These are phyloP conservation scores for Lasiosphaeria miniovina DNA, from an alignment of 495 filamentous ascomycete genomes.

Conservation along the genomic window DNA sequence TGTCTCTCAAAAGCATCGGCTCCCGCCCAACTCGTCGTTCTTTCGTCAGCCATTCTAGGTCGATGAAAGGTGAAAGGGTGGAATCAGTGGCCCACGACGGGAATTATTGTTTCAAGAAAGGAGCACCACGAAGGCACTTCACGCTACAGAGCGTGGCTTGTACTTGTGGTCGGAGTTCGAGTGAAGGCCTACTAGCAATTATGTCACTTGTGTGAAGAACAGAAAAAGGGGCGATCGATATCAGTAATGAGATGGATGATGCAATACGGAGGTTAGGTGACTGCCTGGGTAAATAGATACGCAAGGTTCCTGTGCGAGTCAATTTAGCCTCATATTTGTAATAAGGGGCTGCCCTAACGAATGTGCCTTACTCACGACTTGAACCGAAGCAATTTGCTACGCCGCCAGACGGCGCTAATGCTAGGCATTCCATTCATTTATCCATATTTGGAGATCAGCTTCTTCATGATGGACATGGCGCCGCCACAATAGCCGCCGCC, in stretches of 20 bases:
- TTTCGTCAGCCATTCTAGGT: background rate
- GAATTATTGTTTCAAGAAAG: background rate
- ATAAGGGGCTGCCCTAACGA: background rate
- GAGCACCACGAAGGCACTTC: background rate
- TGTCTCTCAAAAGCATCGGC: background rate
- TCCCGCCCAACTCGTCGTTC: background rate
- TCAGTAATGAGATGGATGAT: background rate
- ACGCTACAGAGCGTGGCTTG: background rate
- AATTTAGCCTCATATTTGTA: background rate
- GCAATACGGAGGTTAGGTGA: background rate
- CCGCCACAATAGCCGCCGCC: slow-evolving; percentile 70
- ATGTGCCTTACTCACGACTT: background rate
- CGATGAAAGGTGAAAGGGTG: background rate
- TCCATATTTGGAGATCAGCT: slow-evolving; percentile 64
- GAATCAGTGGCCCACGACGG: background rate
- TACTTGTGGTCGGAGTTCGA: background rate
- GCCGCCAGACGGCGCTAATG: background rate
- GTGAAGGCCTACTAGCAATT: background rate
- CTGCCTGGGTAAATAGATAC: background rate
- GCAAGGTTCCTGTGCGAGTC: background rate
- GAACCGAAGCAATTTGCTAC: background rate
- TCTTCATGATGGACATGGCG: slow-evolving; percentile 72
- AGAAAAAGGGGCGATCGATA: background rate
- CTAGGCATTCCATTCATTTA: slow-evolving; percentile 3
- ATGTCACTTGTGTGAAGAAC: background rate